Evolutionary conservation across 2,329 filamentous ascomycete genomes (phyloP).

Genomic region (Emergomyces orientalis): DNA sequence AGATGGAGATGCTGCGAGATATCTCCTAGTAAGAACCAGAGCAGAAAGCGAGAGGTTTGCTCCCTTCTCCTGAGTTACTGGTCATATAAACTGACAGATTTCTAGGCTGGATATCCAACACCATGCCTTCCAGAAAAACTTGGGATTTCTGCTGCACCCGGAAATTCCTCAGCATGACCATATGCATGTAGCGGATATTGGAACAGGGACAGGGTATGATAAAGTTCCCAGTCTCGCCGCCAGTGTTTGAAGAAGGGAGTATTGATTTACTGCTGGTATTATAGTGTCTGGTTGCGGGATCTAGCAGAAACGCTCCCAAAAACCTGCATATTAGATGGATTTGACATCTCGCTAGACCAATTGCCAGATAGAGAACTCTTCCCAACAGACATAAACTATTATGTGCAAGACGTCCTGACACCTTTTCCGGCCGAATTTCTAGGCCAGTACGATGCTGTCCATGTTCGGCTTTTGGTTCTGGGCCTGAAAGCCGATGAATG

Average conservation of each 20-base stretch:
- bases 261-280: not conserved
- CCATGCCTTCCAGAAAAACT: not conserved
- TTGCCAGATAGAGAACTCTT: not conserved
- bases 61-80: not conserved
- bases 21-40: not conserved
- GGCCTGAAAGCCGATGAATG: not conserved
- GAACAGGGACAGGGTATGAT: slow-evolving; percentile 4
- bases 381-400: slow-evolving; percentile 2
- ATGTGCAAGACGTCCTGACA: not conserved
- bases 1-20: not conserved
- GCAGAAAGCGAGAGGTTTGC: slow-evolving; percentile 1
- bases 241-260: not conserved
- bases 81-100: not conserved
- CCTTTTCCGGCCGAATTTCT: not conserved
- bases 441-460: slow-evolving; percentile 2
- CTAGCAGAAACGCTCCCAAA: not conserved
- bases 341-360: slow-evolving; percentile 3
- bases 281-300: slow-evolving; percentile 1
- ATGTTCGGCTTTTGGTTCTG: not conserved
- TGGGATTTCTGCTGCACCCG: slow-evolving; percentile 4
- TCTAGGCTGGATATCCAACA: not conserved
- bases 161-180: not conserved
- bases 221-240: not conserved
- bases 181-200: slow-evolving; percentile 3
- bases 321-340: slow-evolving; percentile 1